phyloP scores from a whole-genome alignment of 2,329 filamentous ascomycete species.

The Colletotrichum lentis region DNA sequence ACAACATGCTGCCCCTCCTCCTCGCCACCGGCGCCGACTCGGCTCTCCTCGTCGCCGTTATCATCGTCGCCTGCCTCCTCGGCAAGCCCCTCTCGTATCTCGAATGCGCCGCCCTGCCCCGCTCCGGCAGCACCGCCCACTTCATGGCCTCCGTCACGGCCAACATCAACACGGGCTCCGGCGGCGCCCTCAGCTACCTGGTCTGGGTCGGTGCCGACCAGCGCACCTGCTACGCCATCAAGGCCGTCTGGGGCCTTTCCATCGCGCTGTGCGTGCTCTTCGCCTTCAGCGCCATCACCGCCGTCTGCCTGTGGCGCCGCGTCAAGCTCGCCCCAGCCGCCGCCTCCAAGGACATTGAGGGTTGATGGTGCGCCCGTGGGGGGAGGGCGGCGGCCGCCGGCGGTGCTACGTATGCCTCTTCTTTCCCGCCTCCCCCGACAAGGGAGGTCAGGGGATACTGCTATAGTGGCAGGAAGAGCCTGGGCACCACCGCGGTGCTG shows the following conservation, averaged over 20 bases:
- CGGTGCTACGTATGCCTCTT: neutral
- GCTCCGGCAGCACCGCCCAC: slow-evolving; percentile 51
- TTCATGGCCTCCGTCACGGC: slow-evolving; percentile 56
- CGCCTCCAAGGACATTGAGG: slow-evolving; percentile 58
- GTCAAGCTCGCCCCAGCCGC: slow-evolving; percentile 53
- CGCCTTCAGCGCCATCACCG: slow-evolving; percentile 67
- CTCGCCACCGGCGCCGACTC: slow-evolving; percentile 72
- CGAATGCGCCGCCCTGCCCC: slow-evolving; percentile 67
- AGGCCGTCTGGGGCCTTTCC: slow-evolving; percentile 85
- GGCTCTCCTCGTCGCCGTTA: slow-evolving; percentile 76
- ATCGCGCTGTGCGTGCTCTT: slow-evolving; percentile 81
- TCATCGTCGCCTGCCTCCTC: slow-evolving; percentile 78
- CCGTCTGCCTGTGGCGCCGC: slow-evolving; percentile 69
- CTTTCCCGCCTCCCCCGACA: slow-evolving; percentile 22
- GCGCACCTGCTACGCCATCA: slow-evolving; percentile 81
- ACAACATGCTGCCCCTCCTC: slow-evolving; percentile 78
- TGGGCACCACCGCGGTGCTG: slow-evolving; percentile 50
- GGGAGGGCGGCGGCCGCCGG: slow-evolving; percentile 40
- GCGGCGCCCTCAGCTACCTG: slow-evolving; percentile 49
- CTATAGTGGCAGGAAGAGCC: slow-evolving; percentile 43
- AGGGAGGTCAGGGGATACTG: slow-evolving; percentile 22
- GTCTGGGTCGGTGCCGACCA: slow-evolving; percentile 61
- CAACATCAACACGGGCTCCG: slow-evolving; percentile 50
- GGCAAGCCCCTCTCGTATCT: slow-evolving; percentile 83
- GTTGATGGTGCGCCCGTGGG: slow-evolving; percentile 59